Conservation (phyloP, 2,329 filamentous ascomycete genomes). For the Leptographium lundbergii region DNA sequence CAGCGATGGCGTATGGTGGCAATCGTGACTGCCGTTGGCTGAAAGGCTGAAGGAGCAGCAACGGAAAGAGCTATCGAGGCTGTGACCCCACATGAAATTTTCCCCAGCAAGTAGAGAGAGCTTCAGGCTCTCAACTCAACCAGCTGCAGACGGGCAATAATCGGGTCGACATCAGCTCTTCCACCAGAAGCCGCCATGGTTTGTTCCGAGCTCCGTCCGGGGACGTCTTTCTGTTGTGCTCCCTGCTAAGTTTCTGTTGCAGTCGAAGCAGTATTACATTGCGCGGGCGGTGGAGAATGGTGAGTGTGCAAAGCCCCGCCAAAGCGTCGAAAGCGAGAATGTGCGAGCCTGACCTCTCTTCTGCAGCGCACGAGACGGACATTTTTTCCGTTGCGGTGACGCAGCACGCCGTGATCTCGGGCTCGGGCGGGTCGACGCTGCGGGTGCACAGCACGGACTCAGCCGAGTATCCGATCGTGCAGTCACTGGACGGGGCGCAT, state of each 20-base stretch:
- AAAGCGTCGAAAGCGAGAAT: slow-evolving; percentile 6
- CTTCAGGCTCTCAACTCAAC: not conserved
- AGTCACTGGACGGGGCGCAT: slow-evolving; percentile 71
- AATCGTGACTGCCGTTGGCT: not conserved
- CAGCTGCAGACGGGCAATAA: not conserved
- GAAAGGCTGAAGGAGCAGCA: too few species aligned
- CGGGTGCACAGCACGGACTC: slow-evolving; percentile 65
- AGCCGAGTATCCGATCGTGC: slow-evolving; percentile 60
- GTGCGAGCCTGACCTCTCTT: not conserved
- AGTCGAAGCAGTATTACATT: slow-evolving; percentile 98
- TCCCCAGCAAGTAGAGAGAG: not conserved
- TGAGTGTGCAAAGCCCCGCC: slow-evolving; percentile 20
- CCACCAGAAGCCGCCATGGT: not conserved
- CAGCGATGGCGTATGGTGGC: too few species aligned
- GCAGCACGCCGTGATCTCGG: slow-evolving; percentile 61
- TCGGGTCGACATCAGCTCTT: not conserved
- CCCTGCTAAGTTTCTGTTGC: not conserved
- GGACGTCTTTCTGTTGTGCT: not conserved
- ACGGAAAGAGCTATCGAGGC: slow-evolving; percentile 4
- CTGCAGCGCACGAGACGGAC: slow-evolving; percentile 64
- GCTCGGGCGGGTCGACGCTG: slow-evolving; percentile 71
- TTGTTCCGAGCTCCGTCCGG: not conserved
- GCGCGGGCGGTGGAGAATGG: slow-evolving; percentile 82
- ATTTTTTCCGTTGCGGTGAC: slow-evolving; percentile 77
- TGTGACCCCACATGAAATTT: slow-evolving; percentile 7